Percentiles rank a stretch among this genome's conserved stretches.
Evolutionary conservation across 768 basidiomycete genomes (phyloP).

Genomic region (Lactifluus pinguis): DNA sequence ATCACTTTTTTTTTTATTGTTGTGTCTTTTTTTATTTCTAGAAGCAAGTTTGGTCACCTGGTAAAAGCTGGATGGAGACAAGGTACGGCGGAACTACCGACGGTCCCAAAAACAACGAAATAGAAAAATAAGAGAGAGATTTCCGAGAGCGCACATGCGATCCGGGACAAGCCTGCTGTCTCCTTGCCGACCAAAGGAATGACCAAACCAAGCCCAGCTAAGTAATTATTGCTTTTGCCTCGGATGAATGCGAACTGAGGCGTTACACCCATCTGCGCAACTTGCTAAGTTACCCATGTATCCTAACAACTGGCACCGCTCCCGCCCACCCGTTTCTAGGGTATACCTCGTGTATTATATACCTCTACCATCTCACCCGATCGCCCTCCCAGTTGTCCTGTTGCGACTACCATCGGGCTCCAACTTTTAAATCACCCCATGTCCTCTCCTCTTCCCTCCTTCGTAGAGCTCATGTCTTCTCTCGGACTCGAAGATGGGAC

Average conservation of each 20-base stretch:
- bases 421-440: constrained; percentile 31
- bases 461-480: constrained; percentile 80
- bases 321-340: constrained; percentile 17
- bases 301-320: constrained; percentile 19
- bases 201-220: constrained; percentile 3
- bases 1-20: neutral
- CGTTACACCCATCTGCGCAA: constrained; percentile 12
- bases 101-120: neutral
- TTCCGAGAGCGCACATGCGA: neutral
- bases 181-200: constrained; percentile 20
- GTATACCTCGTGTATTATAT: constrained; percentile 14
- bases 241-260: constrained; percentile 15
- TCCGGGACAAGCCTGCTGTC: constrained; percentile 3
- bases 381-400: constrained; percentile 13
- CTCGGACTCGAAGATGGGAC: constrained; percentile 56
- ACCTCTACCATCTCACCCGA: neutral
- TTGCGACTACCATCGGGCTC: constrained; percentile 13
- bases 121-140: neutral
- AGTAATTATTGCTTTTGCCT: constrained; percentile 4
- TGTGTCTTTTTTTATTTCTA: neutral
- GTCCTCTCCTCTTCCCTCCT: constrained; percentile 73
- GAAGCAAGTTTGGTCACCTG: neutral
- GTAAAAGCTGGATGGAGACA: neutral
- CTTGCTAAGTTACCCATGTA: constrained; percentile 17
- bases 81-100: neutral